These are phyloP conservation scores for Stygiomarasmius scandens DNA, from an alignment of 1,284 basidiomycete genomes.

Conservation along the genomic window DNA sequence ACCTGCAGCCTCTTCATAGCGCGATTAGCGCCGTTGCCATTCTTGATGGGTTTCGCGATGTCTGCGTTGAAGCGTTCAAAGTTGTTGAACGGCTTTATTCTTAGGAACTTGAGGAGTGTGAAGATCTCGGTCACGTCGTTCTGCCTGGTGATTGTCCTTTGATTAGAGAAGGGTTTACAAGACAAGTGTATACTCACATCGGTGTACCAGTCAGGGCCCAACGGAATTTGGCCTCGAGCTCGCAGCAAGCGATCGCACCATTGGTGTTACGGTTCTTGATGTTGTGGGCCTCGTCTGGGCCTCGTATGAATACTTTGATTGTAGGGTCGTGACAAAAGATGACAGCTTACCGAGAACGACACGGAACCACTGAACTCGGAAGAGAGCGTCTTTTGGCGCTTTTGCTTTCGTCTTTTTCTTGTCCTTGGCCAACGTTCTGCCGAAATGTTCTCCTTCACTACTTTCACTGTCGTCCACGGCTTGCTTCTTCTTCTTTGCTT, in stretches of 20 bases:
- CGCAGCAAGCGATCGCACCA: slow-evolving; percentile 80
- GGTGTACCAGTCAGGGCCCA: slow-evolving; percentile 94
- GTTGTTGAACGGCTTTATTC: slow-evolving; percentile 82
- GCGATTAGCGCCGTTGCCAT: slow-evolving; percentile 59
- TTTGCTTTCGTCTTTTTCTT: slow-evolving; percentile 35
- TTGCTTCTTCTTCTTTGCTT: slow-evolving; percentile 32
- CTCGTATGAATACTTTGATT: not conserved
- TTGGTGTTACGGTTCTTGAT: slow-evolving; percentile 94
- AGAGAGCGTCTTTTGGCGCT: slow-evolving; percentile 68
- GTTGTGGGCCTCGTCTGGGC: slow-evolving; percentile 92
- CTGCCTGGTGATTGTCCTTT: slow-evolving; percentile 52
- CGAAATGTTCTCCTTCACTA: slow-evolving; percentile 41
- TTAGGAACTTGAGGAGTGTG: slow-evolving; percentile 88
- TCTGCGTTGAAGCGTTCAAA: slow-evolving; percentile 79
- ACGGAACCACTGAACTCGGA: slow-evolving; percentile 82
- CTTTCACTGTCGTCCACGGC: slow-evolving; percentile 37
- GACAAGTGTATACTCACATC: slow-evolving; percentile 54
- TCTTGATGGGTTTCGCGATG: slow-evolving; percentile 82
- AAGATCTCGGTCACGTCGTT: slow-evolving; percentile 92
- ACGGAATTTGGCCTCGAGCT: slow-evolving; percentile 75
- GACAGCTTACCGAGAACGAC: slow-evolving; percentile 73
- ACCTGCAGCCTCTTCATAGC: slow-evolving; percentile 88
- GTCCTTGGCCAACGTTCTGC: slow-evolving; percentile 42
- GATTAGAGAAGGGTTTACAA: not conserved
- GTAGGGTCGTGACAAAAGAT: not conserved